Percentiles rank a stretch among this genome's conserved stretches.
phyloP scores from a whole-genome alignment of 371 early-diverging fungal genomes.

The Caulochytrium protostelioides region DNA sequence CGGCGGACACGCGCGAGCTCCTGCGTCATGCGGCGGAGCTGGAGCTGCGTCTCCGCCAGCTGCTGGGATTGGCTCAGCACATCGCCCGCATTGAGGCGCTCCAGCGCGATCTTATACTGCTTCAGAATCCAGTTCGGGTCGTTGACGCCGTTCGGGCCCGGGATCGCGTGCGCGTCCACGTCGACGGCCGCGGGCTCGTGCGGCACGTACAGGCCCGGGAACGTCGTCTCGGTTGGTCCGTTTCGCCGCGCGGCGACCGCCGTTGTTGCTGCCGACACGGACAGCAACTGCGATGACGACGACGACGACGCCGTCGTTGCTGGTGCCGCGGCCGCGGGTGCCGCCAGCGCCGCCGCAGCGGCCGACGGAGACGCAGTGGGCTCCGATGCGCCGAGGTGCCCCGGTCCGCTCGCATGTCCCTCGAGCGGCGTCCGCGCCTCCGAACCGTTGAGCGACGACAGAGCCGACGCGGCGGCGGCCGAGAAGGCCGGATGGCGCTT shows the following conservation, averaged over 20 bases:
- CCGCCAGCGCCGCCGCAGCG: too few relatives aligned
- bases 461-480: neutral
- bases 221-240: neutral
- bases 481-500: neutral
- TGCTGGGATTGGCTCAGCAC: conserved; percentile 35
- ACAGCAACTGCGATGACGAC: too few relatives aligned
- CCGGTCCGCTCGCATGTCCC: neutral
- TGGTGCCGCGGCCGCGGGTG: too few relatives aligned
- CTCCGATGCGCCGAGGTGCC: conserved; percentile 2
- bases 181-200: neutral
- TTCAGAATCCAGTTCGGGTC: conserved; percentile 12
- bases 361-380: conserved; percentile 1
- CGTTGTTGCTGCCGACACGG: too few relatives aligned
- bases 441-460: neutral
- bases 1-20: conserved; percentile 43
- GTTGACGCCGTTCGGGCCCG: conserved; percentile 43
- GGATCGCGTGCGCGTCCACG: conserved; percentile 9
- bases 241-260: neutral
- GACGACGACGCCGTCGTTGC: too few relatives aligned
- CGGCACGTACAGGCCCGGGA: neutral
- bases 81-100: conserved; percentile 37
- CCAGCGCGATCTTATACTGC: too few relatives aligned
- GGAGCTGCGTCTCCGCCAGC: conserved; percentile 31
- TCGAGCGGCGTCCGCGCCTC: neutral
- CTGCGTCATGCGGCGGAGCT: conserved; percentile 32